These are phyloP conservation scores for Fusarium verticillioides DNA, from an alignment of 2,329 filamentous ascomycete genomes.

Conservation along the genomic window DNA sequence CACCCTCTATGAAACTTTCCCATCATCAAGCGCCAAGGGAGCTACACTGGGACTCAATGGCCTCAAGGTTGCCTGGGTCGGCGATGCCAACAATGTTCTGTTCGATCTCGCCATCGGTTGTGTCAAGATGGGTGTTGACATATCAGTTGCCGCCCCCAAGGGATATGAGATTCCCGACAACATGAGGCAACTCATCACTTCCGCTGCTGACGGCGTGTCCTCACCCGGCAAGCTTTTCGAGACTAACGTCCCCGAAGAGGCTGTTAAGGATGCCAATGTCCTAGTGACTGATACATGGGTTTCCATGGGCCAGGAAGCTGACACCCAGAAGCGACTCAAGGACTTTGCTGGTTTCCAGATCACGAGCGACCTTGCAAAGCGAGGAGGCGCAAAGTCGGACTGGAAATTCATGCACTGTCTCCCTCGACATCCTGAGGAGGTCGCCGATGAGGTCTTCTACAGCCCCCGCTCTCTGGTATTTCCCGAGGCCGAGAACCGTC, in stretches of 20 bases:
- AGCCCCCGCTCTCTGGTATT: constrained; percentile 87
- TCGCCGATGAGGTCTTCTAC: constrained; percentile 95
- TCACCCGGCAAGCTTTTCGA: constrained; percentile 76
- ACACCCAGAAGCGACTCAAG: constrained; percentile 78
- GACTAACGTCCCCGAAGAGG: constrained; percentile 85
- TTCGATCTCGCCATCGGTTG: constrained; percentile 92
- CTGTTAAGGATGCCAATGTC: constrained; percentile 84
- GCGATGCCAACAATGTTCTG: constrained; percentile 96
- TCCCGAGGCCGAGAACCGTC: constrained; percentile 90
- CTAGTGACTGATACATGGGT: constrained; percentile 98
- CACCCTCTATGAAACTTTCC: constrained; percentile 85
- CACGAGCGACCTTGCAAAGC: constrained; percentile 83
- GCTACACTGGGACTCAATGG: constrained; percentile 76
- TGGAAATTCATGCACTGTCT: constrained; percentile 99
- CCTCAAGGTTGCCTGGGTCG: constrained; percentile 94
- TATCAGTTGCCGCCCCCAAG: constrained; percentile 86
- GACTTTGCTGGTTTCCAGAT: constrained; percentile 93
- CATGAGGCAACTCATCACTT: constrained; percentile 79
- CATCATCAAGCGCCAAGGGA: constrained; percentile 54
- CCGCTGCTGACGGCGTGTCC: constrained; percentile 66
- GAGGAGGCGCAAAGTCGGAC: constrained; percentile 84
- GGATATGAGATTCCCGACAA: constrained; percentile 82
- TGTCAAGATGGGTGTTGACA: constrained; percentile 85
- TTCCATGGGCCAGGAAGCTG: constrained; percentile 96
- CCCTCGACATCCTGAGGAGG: constrained; percentile 91